Conservation (phyloP, 768 basidiomycete genomes). For the Pulveroboletus sp. region DNA sequence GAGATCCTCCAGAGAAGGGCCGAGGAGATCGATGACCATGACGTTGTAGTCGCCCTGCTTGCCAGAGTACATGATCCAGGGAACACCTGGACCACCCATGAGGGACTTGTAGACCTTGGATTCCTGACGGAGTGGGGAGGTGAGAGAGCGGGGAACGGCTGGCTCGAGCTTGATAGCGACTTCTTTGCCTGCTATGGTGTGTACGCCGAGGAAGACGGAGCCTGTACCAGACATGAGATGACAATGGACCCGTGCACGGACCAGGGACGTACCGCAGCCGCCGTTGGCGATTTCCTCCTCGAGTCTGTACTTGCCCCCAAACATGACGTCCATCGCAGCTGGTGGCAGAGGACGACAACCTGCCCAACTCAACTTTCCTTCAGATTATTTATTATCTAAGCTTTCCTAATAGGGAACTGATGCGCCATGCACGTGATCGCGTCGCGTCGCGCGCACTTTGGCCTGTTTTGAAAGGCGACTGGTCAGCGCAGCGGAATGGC, state of each 20-base stretch:
- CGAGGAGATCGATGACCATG: conserved; percentile 95
- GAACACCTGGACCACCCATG: conserved; percentile 84
- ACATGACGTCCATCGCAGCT: conserved; percentile 37
- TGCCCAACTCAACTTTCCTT: not conserved
- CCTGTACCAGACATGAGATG: conserved; percentile 38
- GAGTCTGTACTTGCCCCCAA: conserved; percentile 74
- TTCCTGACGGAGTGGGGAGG: conserved; percentile 80
- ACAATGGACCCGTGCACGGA: conserved; percentile 24
- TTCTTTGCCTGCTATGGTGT: conserved; percentile 77
- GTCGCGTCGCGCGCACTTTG: conserved; percentile 13
- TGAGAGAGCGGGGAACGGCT: conserved; percentile 39
- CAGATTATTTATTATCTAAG: conserved; percentile 29
- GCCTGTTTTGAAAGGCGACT: not conserved
- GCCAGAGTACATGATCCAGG: conserved; percentile 90
- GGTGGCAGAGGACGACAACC: conserved; percentile 14
- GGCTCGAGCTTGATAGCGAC: conserved; percentile 83
- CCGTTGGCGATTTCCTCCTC: conserved; percentile 80
- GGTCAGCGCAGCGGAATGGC: too few species aligned
- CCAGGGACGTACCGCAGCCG: conserved; percentile 70
- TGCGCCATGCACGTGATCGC: conserved; percentile 26
- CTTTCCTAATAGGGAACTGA: conserved; percentile 1
- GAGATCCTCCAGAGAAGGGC: conserved; percentile 82
- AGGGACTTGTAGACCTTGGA: conserved; percentile 90
- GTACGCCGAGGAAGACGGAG: conserved; percentile 73
- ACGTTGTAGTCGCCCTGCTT: conserved; percentile 94